Evolutionary conservation across 768 basidiomycete species (phyloP), one percentile per base, ranked within the genome.

Genomic region (Collybia sp.): DNA sequence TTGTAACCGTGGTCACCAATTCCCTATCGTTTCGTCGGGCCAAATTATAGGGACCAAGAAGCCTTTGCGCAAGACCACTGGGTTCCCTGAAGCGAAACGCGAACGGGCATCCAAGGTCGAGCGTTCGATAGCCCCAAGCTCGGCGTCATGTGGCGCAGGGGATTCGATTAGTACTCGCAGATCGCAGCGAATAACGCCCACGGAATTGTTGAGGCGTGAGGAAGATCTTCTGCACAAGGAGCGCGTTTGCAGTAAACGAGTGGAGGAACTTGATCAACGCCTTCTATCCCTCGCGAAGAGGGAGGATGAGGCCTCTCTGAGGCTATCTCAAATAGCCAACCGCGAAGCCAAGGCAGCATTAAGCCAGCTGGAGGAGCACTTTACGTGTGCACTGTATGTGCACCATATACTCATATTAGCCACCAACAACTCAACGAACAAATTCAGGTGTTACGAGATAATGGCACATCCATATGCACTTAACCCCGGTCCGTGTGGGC

Each of bases 351-450:
- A 66, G 45, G 61, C 67, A 30, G 66, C 65, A n/a, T 60, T 84
- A 42, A 66, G 63, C 12, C 70, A 81, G 48, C 66, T 84, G 0
- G 80, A 83, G 52, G 82, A 81, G 33, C 72, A 77, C 59, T 84
- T 82, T 50, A 75, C 73, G n/a, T 87, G 82, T 59, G 65, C 81
- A 8, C 56, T 82, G 83, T 85, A 58, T 55, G 82, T 63, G 40
- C 16, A 15, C 43, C 20, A 41, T 17, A n/a, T 36, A 34, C 43
- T 36, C 38, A 43, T 41, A 15, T 42, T 32, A 6, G 42, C 20
- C 20, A 19, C 16, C 41, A 31, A 16, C 33, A 34, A 35, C 39
- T 32, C 20, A n/a, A 31, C 44, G 42, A 37, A 53, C 40, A 10
- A 38, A 36, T 34, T 34, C 45, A 87, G 84, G 48, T 83, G 85